Conservation (phyloP, 805 yeast species). For the Crinitomyces ghanaensis region DNA sequence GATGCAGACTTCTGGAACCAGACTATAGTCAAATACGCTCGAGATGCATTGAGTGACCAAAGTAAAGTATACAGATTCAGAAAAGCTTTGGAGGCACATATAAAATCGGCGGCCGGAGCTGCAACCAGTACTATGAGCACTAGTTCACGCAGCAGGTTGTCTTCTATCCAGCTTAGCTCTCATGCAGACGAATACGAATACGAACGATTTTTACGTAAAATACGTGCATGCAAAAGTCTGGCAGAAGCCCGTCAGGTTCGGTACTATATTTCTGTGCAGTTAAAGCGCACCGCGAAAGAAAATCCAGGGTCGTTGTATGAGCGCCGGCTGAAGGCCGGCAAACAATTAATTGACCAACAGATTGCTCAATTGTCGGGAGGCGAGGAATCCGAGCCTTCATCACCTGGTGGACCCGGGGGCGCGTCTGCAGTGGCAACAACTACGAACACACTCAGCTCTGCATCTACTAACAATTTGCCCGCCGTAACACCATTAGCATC, state of each 20-base stretch:
- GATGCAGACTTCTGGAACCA: constrained; percentile 75
- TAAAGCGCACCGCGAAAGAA: constrained; percentile 31
- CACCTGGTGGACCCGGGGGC: background rate
- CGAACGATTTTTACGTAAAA: constrained; percentile 30
- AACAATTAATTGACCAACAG: constrained; percentile 21
- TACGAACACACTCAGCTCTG: background rate
- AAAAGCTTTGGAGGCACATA: constrained; percentile 57
- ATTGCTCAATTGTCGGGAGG: constrained; percentile 20
- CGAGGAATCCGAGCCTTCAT: no score
- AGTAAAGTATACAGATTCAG: constrained; percentile 63
- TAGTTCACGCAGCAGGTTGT: no score
- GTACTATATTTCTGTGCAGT: constrained; percentile 37
- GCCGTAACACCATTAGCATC: background rate
- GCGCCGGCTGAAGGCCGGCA: constrained; percentile 25
- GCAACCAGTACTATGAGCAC: background rate
- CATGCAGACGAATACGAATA: constrained; percentile 32
- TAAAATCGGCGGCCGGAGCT: no score
- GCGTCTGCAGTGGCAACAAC: background rate
- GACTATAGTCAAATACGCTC: constrained; percentile 44
- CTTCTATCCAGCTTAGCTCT: constrained; percentile 29
- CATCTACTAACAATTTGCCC: background rate
- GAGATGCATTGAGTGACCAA: constrained; percentile 58
- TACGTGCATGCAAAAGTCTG: constrained; percentile 26
- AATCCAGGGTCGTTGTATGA: constrained; percentile 23
- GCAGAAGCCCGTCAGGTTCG: constrained; percentile 39